Conservation (phyloP, 495 filamentous ascomycete species). For the Xylaria intraflava region DNA sequence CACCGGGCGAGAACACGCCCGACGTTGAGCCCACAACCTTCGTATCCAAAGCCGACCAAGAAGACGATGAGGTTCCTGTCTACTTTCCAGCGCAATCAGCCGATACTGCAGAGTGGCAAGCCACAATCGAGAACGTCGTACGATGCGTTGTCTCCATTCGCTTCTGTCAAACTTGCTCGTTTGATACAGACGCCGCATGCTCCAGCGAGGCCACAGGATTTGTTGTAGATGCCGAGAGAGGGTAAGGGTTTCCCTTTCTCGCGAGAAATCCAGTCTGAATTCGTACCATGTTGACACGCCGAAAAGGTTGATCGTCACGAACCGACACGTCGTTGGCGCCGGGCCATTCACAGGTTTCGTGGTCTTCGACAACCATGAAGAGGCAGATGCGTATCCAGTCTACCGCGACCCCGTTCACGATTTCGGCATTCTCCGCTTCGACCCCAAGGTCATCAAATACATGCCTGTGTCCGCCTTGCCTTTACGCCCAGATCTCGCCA, state of each 20-base stretch:
- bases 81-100: conserved; percentile 44
- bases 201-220: conserved; percentile 96
- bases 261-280: conserved; percentile 1
- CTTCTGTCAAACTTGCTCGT: conserved; percentile 97
- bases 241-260: conserved; percentile 43
- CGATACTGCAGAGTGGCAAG: conserved; percentile 95
- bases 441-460: conserved; percentile 92
- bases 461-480: conserved; percentile 77
- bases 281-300: conserved; percentile 32
- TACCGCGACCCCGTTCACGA: conserved; percentile 98
- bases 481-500: conserved; percentile 80
- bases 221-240: conserved; percentile 91
- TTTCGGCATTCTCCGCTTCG: conserved; percentile 93
- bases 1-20: conserved; percentile 44
- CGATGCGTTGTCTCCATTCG: conserved; percentile 92
- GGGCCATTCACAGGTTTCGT: conserved; percentile 97
- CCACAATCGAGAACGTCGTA: conserved; percentile 88
- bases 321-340: conserved; percentile 90
- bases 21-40: conserved; percentile 24
- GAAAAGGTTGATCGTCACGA: conserved; percentile 56
- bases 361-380: conserved; percentile 97
- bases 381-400: conserved; percentile 95
- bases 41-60: conserved; percentile 29
- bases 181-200: conserved; percentile 90
- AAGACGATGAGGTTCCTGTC: conserved; percentile 31